Percentiles rank a stretch among this genome's conserved stretches.
Evolutionary conservation across 1,139 yeast species (phyloP).

Genomic region (Kluyveromyces sp.): DNA sequence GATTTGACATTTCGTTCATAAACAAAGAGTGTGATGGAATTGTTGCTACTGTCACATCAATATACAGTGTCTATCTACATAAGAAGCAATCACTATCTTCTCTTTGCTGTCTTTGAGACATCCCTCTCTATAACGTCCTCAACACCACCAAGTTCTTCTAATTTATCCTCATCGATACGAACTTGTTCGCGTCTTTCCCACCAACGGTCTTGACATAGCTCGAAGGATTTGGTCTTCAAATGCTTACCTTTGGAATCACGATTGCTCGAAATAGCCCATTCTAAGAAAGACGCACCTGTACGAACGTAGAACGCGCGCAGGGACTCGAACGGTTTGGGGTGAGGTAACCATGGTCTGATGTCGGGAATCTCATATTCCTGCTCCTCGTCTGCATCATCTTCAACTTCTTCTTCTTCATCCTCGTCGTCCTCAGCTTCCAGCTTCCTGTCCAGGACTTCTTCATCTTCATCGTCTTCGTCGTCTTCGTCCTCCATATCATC

Average conservation of each 20-base stretch:
- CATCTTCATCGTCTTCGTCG: constrained; percentile 46
- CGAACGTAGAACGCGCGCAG: constrained; percentile 79
- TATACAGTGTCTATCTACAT: neutral
- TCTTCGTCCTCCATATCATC: constrained; percentile 59
- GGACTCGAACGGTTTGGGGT: constrained; percentile 90
- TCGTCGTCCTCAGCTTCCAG: constrained; percentile 47
- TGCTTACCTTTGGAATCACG: constrained; percentile 87
- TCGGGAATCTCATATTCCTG: constrained; percentile 76
- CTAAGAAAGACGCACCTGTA: constrained; percentile 78
- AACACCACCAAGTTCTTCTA: constrained; percentile 88
- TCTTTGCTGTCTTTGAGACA: constrained; percentile 37
- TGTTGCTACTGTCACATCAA: too few species aligned
- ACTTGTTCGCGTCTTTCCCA: constrained; percentile 98
- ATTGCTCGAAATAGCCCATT: constrained; percentile 86
- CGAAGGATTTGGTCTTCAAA: constrained; percentile 82
- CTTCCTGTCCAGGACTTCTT: constrained; percentile 43
- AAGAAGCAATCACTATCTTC: constrained; percentile 26
- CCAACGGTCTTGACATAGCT: constrained; percentile 89
- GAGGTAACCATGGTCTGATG: constrained; percentile 93
- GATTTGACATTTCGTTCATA: too few species aligned
- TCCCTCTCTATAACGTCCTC: constrained; percentile 85
- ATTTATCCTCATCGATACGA: constrained; percentile 76
- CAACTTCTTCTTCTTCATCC: constrained; percentile 56
- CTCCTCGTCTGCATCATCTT: constrained; percentile 41
- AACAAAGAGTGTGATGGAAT: too few species aligned